A percentile compares a stretch with the other conserved stretches of the same genome.
Conservation (phyloP, 257 asterid genomes). For the Mentha longifolia region DNA sequence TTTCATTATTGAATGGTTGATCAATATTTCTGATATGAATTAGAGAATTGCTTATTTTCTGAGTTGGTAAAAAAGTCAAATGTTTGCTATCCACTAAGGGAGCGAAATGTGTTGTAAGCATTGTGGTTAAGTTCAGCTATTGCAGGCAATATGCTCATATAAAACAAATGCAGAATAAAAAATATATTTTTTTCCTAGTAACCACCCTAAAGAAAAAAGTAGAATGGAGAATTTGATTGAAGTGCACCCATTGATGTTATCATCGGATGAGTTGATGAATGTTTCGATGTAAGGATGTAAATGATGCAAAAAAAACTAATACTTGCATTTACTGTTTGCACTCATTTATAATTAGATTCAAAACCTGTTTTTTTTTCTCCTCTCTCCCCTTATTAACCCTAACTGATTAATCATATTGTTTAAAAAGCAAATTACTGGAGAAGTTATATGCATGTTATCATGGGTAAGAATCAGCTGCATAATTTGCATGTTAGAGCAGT, state of each 20-base stretch:
- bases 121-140: background rate
- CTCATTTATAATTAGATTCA: background rate
- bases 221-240: too few relatives aligned
- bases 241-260: background rate
- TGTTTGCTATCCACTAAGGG: background rate
- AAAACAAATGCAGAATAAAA: background rate
- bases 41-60: background rate
- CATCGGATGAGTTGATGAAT: background rate
- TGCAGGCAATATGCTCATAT: background rate
- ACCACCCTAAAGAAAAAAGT: too few relatives aligned
- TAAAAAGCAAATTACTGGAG: background rate
- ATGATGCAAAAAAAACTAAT: background rate
- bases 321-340: background rate
- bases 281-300: background rate
- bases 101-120: background rate
- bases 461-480: background rate
- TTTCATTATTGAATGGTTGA: background rate
- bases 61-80: background rate
- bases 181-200: background rate
- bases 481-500: background rate
- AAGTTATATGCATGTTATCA: background rate
- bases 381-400: background rate
- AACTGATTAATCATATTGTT: background rate
- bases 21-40: conserved; percentile 4
- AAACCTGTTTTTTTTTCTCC: background rate